Percentiles rank a stretch among this genome's conserved stretches.
Conservation (phyloP, 345 rosid species). For the Euphorbia pulcherrima region DNA sequence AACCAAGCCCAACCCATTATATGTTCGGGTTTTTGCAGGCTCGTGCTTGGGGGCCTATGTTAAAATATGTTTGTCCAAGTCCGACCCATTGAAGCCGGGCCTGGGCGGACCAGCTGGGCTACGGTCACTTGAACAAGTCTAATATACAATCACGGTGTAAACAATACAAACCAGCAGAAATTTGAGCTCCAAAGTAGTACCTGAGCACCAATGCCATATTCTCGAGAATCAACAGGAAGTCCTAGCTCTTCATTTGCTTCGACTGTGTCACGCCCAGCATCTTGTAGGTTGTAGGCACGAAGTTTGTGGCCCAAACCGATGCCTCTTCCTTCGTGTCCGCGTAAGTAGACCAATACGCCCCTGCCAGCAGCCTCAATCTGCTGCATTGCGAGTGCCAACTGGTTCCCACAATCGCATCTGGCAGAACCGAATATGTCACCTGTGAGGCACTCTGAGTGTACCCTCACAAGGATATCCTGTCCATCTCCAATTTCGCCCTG, state of each 20-base stretch:
- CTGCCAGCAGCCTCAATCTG: slow-evolving; percentile 70
- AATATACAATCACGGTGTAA: neutral
- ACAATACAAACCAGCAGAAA: neutral
- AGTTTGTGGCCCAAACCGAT: slow-evolving; percentile 91
- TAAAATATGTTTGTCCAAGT: too few relatives aligned
- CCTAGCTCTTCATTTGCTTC: slow-evolving; percentile 93
- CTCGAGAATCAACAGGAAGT: slow-evolving; percentile 89
- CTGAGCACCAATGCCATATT: slow-evolving; percentile 97
- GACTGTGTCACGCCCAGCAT: slow-evolving; percentile 76
- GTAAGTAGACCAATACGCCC: slow-evolving; percentile 70
- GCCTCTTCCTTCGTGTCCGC: slow-evolving; percentile 93
- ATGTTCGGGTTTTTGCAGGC: too few relatives aligned
- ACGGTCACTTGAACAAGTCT: too few relatives aligned
- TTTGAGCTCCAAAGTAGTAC: slow-evolving; percentile 40
- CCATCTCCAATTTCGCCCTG: slow-evolving; percentile 79
- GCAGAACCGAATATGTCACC: slow-evolving; percentile 84
- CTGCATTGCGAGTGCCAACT: slow-evolving; percentile 75
- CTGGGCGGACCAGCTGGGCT: too few relatives aligned
- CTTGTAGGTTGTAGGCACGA: slow-evolving; percentile 83
- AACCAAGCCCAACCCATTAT: too few relatives aligned
- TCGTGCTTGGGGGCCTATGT: too few relatives aligned
- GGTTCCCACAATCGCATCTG: slow-evolving; percentile 75
- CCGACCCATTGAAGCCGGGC: too few relatives aligned
- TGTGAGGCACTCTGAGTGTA: slow-evolving; percentile 74
- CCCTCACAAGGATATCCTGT: slow-evolving; percentile 75